phyloP scores from a whole-genome alignment of 257 asterid species.

The Jasminum sambac region DNA sequence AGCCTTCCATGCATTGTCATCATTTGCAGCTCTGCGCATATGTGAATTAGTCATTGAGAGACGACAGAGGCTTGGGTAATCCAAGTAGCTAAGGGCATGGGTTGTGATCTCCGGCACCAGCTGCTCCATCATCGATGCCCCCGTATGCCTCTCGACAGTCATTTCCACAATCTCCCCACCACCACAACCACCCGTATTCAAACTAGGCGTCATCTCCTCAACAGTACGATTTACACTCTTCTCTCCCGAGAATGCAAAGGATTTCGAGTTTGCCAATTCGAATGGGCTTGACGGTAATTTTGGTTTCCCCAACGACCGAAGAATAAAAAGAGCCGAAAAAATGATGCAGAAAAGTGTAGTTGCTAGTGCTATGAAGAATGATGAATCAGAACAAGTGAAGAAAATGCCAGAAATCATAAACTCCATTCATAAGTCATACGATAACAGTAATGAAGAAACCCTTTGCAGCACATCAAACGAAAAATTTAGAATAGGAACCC shows the following conservation, averaged over 20 bases:
- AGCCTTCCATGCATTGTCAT: slow-evolving; percentile 97
- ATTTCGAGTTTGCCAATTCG: slow-evolving; percentile 17
- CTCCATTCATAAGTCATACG: slow-evolving; percentile 71
- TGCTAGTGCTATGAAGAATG: slow-evolving; percentile 42
- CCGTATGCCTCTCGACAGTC: slow-evolving; percentile 64
- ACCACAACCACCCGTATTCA: slow-evolving; percentile 26
- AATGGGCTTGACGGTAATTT: slow-evolving; percentile 21
- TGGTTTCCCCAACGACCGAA: slow-evolving; percentile 28
- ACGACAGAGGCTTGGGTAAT: slow-evolving; percentile 87
- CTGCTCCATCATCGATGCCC: slow-evolving; percentile 99
- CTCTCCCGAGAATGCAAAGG: slow-evolving; percentile 27
- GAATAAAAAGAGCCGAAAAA: slow-evolving; percentile 36
- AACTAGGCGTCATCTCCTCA: slow-evolving; percentile 36
- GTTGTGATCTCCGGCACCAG: slow-evolving; percentile 98
- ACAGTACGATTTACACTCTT: slow-evolving; percentile 23
- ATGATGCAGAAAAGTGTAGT: slow-evolving; percentile 52
- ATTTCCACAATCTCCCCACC: slow-evolving; percentile 42
- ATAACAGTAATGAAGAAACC: slow-evolving; percentile 20
- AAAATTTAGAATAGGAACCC: slow-evolving; percentile 17
- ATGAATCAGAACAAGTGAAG: slow-evolving; percentile 33
- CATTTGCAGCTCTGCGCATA: slow-evolving; percentile 95
- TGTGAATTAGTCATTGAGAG: slow-evolving; percentile 96
- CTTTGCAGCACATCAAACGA: slow-evolving; percentile 43
- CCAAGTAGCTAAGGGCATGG: slow-evolving; percentile 93
- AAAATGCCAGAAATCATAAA: slow-evolving; percentile 35